Evolutionary conservation across 176 grass and related monocot species (phyloP).

Genomic region (Oryza longistaminata): DNA sequence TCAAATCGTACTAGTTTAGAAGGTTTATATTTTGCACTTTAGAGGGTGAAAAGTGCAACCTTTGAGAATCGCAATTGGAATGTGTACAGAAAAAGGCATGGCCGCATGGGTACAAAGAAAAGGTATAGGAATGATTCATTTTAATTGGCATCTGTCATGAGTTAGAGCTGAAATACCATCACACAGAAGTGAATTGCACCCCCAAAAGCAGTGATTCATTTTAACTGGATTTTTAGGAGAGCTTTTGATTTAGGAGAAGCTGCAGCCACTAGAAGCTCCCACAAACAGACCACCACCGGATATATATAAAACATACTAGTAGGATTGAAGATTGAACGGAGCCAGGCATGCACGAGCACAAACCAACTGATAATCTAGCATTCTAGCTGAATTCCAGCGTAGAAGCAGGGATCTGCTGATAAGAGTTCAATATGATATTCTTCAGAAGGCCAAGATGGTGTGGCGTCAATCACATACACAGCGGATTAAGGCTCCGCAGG

Average conservation of each 20-base stretch:
- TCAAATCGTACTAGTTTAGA: too few species aligned
- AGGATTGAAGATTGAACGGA: background rate
- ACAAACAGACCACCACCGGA: too few species aligned
- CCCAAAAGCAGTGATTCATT: too few species aligned
- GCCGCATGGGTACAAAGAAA: too few species aligned
- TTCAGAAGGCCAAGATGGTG: background rate
- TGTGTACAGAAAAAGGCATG: too few species aligned
- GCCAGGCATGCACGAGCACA: background rate
- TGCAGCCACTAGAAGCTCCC: too few species aligned
- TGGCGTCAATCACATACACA: background rate
- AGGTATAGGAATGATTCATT: background rate
- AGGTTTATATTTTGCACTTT: background rate
- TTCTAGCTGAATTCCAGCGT: background rate
- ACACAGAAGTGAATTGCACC: too few species aligned
- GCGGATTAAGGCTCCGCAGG: background rate
- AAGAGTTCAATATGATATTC: slow-evolving; percentile 3
- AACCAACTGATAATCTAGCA: background rate
- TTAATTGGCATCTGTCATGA: background rate
- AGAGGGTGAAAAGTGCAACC: background rate
- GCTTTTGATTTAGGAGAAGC: too few species aligned
- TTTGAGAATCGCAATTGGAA: background rate
- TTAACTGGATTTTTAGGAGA: too few species aligned
- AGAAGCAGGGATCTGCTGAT: background rate
- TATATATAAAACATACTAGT: too few species aligned
- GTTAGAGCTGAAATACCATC: background rate